Evolutionary conservation across 1,284 basidiomycete species (phyloP).

Genomic region (Pulveroboletus sp.): DNA sequence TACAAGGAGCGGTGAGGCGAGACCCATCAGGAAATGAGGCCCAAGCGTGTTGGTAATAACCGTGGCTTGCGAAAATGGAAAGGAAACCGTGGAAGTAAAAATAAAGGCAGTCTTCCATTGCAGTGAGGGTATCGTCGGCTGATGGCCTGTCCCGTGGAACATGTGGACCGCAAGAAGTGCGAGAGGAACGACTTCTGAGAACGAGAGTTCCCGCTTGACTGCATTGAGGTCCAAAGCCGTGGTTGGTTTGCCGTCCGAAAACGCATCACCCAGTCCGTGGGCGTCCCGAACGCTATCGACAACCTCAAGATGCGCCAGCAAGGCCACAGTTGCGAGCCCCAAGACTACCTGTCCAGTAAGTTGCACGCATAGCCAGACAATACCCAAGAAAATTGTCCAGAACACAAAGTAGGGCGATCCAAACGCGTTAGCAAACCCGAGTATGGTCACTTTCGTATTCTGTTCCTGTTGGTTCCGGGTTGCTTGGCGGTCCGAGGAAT

Average conservation of each 20-base stretch:
- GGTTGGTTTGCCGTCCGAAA: slow-evolving; percentile 49
- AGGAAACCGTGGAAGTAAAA: slow-evolving; percentile 64
- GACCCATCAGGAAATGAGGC: slow-evolving; percentile 62
- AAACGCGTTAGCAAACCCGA: slow-evolving; percentile 90
- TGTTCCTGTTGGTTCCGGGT: background rate
- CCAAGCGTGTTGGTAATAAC: slow-evolving; percentile 84
- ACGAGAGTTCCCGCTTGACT: slow-evolving; percentile 33
- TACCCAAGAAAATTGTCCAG: slow-evolving; percentile 63
- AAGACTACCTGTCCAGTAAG: slow-evolving; percentile 83
- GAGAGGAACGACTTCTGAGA: slow-evolving; percentile 71
- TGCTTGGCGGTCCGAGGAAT: slow-evolving; percentile 14
- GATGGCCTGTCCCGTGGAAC: slow-evolving; percentile 92
- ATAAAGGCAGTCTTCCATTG: slow-evolving; percentile 97
- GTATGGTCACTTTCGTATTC: slow-evolving; percentile 60
- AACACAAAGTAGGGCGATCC: slow-evolving; percentile 88
- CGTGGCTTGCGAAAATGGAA: slow-evolving; percentile 78
- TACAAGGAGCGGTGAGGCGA: slow-evolving; percentile 73
- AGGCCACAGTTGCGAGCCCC: slow-evolving; percentile 58
- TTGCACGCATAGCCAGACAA: slow-evolving; percentile 66
- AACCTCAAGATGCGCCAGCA: slow-evolving; percentile 76
- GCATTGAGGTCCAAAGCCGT: slow-evolving; percentile 24
- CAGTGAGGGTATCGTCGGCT: slow-evolving; percentile 85
- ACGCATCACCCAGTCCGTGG: slow-evolving; percentile 52
- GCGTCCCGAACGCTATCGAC: slow-evolving; percentile 80
- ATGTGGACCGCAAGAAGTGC: slow-evolving; percentile 74